Base-by-base conservation (phyloP, 2,329 filamentous ascomycete genomes). In the Paramyrothecium roridum region DNA sequence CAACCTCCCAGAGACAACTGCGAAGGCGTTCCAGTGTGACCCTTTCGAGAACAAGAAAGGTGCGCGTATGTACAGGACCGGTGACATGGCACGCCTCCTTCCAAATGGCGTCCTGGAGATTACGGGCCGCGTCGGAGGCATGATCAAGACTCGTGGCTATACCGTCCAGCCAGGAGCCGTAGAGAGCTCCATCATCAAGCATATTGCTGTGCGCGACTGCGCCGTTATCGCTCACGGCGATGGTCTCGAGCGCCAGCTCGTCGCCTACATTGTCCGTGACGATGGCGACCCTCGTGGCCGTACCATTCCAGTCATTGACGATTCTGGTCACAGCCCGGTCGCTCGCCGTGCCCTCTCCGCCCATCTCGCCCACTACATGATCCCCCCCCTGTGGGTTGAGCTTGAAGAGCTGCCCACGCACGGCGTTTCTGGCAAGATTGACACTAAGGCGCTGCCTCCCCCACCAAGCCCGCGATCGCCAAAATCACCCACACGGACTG, bases 71-170 rank as follows among this genome's bases (percentile, higher is more conserved):
- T 91, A 92, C 67, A 81, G 83, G 55, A 91, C 89, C 0, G 89
- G 89, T 3, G 89, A 92, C 67, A 78, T 85, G 52, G 89, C 88
- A 0, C 80, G 87, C 2, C 70, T 90, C 43, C 78, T 91, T 8
- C 78, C 86, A 0, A 87, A 82, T 2, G 89, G 89, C 1, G 74
- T 86, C 7, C 77, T 92, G 8, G 88, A 91, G 66, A 91, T 92
- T 57, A 91, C 87, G 8, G 89, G 89, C 34, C 84, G 89, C 52
- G 86, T 90, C 1, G 88, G 88, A 16, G 83, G 85, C 13, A 91
- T 92, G 88, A 91, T 92, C 74, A 92, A 92, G 72, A 81, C 91
- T 12, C 84, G 89, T 56, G 89, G 89, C 1, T 92, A 91, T 65
- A 91, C 87, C 1, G 86, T 92, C 3, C 88, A 91, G 22, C 89